phyloP scores from a whole-genome alignment of 441 rosid genomes.

The Metrosideros polymorpha region DNA sequence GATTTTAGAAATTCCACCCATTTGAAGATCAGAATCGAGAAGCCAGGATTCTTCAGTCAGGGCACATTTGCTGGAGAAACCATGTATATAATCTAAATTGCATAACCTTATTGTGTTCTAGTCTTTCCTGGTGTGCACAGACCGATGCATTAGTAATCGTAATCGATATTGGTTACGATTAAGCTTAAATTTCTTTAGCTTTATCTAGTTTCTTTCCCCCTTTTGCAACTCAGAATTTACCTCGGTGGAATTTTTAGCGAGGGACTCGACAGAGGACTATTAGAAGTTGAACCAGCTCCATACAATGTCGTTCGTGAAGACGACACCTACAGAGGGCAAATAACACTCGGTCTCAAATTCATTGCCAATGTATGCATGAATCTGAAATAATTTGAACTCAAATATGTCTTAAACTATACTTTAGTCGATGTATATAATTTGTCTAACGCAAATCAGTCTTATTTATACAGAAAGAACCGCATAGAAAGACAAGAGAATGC shows the following conservation, averaged over 20 bases:
- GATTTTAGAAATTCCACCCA: slow-evolving; percentile 45
- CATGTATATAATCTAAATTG: slow-evolving; percentile 23
- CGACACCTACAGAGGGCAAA: slow-evolving; percentile 52
- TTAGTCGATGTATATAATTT: not conserved
- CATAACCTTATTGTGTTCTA: not conserved
- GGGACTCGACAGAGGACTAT: slow-evolving; percentile 40
- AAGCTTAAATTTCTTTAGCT: not conserved
- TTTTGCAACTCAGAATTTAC: slow-evolving; percentile 31
- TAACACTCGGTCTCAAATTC: slow-evolving; percentile 63
- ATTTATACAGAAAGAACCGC: slow-evolving; percentile 22
- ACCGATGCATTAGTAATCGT: not conserved
- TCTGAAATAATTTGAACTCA: not conserved
- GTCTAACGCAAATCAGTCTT: not conserved
- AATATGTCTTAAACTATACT: not conserved
- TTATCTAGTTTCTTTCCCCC: not conserved
- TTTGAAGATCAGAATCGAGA: slow-evolving; percentile 60
- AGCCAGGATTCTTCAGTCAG: slow-evolving; percentile 34
- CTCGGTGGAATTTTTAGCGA: slow-evolving; percentile 60
- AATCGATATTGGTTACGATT: not conserved
- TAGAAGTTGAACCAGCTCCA: slow-evolving; percentile 49
- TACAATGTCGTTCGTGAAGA: slow-evolving; percentile 73
- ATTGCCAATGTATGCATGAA: slow-evolving; percentile 17
- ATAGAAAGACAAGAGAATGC: not conserved
- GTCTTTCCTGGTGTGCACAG: not conserved
- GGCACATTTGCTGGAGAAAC: slow-evolving; percentile 76